Base-by-base conservation (phyloP, 2,329 filamentous ascomycete species). In the Talaromyces atroroseus region DNA sequence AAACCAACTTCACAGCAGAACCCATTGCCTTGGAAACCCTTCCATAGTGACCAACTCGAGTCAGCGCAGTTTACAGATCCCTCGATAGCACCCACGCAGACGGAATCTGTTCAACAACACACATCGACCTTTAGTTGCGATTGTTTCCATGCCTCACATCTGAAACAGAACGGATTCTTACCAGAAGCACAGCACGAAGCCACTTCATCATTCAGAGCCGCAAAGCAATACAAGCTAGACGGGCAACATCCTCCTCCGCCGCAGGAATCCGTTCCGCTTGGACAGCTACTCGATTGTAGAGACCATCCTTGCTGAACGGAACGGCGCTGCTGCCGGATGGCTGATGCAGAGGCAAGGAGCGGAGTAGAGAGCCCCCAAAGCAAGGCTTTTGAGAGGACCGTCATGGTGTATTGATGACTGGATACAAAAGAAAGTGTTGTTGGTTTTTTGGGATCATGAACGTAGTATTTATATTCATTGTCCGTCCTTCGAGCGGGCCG, bases 291-390 rank as follows among this genome's bases (percentile, higher is more conserved):
- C 45, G 52, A 54, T 32, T 54, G 32, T 23, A 54, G 21, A 26
- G 52, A 54, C 52, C 52, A 54, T 54, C 52, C 52, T 34, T 54
- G 52, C 52, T 54, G 46, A 5, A 54, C 36, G 5, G 49, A 52
- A 21, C 49, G 49, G 12, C 26, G 44, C n/a, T 48, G 26, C 5
- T 29, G 26, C 7, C 26, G 34, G 20, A 49, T 49, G 14, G 36
- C 52, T 16, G 46, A 44, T 49, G 38, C 16, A 7, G 12, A 40
- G 29, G 20, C 10, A 14, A 54, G 34, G n/a, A 54, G 34, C 12
- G 52, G 46, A n/a, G 36, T 16, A 10, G 5, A 32, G 23, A 54
- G 38, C 14, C 45, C 34, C 36, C 18, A 32, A 18, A 49, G 20
- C 11, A 49, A 34, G 1, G 6, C 10, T 26, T 42, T 44, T 12